Evolutionary conservation across 2,329 filamentous ascomycete genomes (phyloP).

Genomic region (Fusarium cyanostomum): DNA sequence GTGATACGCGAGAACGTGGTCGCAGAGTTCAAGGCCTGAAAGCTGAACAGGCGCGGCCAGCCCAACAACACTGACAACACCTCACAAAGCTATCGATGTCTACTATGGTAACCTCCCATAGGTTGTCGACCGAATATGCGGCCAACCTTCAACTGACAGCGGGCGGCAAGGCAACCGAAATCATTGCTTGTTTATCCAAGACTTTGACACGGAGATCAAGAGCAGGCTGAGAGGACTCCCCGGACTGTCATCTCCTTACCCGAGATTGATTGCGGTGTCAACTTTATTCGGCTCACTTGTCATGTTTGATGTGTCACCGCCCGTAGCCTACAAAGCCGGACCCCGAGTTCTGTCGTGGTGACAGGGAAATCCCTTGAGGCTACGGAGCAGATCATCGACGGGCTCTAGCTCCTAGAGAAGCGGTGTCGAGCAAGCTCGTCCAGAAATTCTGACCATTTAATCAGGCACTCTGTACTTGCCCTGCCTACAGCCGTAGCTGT

Average conservation of each 20-base stretch:
- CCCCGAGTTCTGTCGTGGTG: conserved; percentile 5
- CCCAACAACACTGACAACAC: conserved; percentile 28
- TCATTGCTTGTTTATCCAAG: conserved; percentile 3
- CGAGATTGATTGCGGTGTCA: conserved; percentile 14
- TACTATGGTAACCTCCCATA: conserved; percentile 9
- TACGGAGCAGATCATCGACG: conserved; percentile 37
- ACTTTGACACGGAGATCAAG: conserved; percentile 22
- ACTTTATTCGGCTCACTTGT: conserved; percentile 2
- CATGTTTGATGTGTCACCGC: conserved; percentile 26
- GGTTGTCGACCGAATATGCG: conserved; percentile 16
- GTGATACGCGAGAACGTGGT: conserved; percentile 24
- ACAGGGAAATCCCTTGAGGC: conserved; percentile 4
- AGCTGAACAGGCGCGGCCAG: conserved; percentile 1
- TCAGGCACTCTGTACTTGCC: conserved; percentile 14
- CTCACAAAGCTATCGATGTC: background rate
- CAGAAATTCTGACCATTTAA: conserved; percentile 15
- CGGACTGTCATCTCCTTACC: conserved; percentile 30
- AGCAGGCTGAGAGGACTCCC: conserved; percentile 2
- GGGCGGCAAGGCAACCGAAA: conserved; percentile 23
- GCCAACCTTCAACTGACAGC: conserved; percentile 7
- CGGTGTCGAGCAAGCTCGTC: conserved; percentile 32
- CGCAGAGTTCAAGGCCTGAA: conserved; percentile 15
- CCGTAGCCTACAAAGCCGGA: background rate
- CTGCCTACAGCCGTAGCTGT: conserved; percentile 16
- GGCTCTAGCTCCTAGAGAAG: conserved; percentile 28